A percentile compares a stretch with the other conserved stretches of the same genome.
phyloP scores from a whole-genome alignment of 768 basidiomycete genomes.

The Crucibulum laeve region DNA sequence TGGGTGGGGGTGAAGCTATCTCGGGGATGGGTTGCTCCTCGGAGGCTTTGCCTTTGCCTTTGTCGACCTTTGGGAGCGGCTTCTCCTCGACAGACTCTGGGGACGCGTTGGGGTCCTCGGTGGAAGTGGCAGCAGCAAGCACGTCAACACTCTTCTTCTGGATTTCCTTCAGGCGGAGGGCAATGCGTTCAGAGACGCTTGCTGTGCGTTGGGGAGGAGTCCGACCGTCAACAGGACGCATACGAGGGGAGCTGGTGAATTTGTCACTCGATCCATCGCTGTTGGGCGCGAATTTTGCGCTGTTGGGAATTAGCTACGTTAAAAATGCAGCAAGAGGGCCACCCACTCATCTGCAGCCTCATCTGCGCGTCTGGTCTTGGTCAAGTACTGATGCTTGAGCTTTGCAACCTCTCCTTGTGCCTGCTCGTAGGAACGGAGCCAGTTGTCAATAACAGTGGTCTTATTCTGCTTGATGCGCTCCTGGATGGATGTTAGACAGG shows the following conservation, averaged over 20 bases:
- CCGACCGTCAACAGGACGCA: conserved; percentile 55
- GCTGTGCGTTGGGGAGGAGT: conserved; percentile 57
- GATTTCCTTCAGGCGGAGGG: conserved; percentile 76
- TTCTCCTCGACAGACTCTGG: conserved; percentile 27
- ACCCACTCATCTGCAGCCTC: conserved; percentile 93
- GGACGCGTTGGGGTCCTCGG: conserved; percentile 25
- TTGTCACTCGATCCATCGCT: conserved; percentile 53
- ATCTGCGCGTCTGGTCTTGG: conserved; percentile 80
- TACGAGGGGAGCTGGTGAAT: conserved; percentile 77
- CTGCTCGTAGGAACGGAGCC: conserved; percentile 68
- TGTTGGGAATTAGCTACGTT: conserved; percentile 22
- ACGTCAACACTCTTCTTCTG: conserved; percentile 51
- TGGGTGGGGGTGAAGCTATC: conserved; percentile 52
- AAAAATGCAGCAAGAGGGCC: conserved; percentile 9
- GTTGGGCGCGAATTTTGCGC: conserved; percentile 85
- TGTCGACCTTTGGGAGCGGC: conserved; percentile 61
- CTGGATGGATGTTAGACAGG: conserved; percentile 25
- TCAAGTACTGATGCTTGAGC: conserved; percentile 72
- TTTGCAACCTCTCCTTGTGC: conserved; percentile 63
- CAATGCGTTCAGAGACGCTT: conserved; percentile 85
- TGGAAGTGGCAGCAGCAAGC: conserved; percentile 22
- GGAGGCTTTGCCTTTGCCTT: conserved; percentile 72
- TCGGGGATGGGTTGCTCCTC: conserved; percentile 34
- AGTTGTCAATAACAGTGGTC: conserved; percentile 56
- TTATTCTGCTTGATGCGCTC: conserved; percentile 59